These are phyloP conservation scores for Teratosphaeria pseudoeucalypti DNA, from an alignment of 2,329 filamentous ascomycete species.

Conservation along the genomic window DNA sequence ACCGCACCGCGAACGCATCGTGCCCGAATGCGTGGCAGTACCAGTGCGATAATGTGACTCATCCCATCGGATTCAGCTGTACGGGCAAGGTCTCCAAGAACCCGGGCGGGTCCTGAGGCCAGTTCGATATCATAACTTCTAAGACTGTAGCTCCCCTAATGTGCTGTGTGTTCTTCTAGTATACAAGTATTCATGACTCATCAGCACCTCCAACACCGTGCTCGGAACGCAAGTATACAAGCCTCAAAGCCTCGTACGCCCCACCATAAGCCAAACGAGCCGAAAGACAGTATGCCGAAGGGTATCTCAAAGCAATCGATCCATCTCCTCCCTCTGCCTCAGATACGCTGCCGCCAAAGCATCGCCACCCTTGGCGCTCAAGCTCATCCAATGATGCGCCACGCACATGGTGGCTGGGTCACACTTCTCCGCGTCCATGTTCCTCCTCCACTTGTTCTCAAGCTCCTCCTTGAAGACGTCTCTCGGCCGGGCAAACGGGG, in stretches of 20 bases:
- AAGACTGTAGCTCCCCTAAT: neutral
- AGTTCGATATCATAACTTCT: neutral
- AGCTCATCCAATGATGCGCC: slow-evolving; percentile 95
- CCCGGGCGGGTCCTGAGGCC: neutral
- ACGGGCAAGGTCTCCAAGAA: neutral
- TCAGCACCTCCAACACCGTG: neutral
- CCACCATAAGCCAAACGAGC: neutral
- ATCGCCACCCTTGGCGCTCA: slow-evolving; percentile 77
- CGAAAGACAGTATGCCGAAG: neutral
- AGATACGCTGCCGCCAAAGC: slow-evolving; percentile 73
- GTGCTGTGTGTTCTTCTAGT: neutral
- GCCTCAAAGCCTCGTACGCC: neutral
- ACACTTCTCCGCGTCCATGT: slow-evolving; percentile 53
- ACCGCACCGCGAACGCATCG: neutral
- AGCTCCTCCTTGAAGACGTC: slow-evolving; percentile 87
- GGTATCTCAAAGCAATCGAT: slow-evolving; percentile 27
- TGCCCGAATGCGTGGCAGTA: neutral
- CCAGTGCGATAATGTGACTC: neutral
- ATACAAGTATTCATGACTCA: neutral
- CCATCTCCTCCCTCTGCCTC: slow-evolving; percentile 57
- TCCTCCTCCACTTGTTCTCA: slow-evolving; percentile 54
- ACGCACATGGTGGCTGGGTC: slow-evolving; percentile 87
- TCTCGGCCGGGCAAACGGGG: slow-evolving; percentile 72
- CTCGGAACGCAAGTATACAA: neutral
- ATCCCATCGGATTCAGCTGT: neutral